Evolutionary conservation across 768 basidiomycete species (phyloP).

Genomic region (Tulasnella sp.): DNA sequence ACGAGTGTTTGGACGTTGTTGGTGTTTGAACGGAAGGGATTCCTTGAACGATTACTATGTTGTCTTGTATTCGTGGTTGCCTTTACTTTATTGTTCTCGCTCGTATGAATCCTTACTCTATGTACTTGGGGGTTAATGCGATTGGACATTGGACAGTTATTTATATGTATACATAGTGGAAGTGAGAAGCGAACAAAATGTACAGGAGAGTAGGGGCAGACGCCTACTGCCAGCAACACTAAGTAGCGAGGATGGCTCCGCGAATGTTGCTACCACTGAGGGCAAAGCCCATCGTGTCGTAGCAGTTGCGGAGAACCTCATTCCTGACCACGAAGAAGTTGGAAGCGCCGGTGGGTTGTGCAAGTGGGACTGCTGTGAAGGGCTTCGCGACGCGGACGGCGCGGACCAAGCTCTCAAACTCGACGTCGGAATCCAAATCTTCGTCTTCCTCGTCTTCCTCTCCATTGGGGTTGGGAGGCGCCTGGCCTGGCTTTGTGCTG

Average conservation of each 20-base stretch:
- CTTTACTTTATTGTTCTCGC: not conserved
- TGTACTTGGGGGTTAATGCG: not conserved
- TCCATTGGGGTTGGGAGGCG: not conserved
- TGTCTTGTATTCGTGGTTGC: too few species aligned
- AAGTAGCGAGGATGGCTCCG: not conserved
- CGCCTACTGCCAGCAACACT: too few species aligned
- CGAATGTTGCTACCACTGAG: constrained; percentile 11
- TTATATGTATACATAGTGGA: not conserved
- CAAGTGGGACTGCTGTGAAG: constrained; percentile 17
- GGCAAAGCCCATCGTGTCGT: constrained; percentile 19
- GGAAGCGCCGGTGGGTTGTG: constrained; percentile 9
- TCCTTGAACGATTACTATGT: not conserved
- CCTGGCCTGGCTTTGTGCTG: not conserved
- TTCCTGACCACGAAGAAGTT: constrained; percentile 23
- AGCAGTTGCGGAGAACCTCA: constrained; percentile 21
- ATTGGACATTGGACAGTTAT: not conserved
- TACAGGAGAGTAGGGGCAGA: not conserved
- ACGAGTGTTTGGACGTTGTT: constrained; percentile 4
- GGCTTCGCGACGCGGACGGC: constrained; percentile 6
- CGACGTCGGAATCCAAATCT: constrained; percentile 22
- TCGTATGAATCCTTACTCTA: not conserved
- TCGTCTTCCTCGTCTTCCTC: constrained; percentile 18
- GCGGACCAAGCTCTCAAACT: constrained; percentile 15
- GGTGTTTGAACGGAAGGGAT: not conserved
- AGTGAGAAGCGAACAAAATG: not conserved